Evolutionary conservation across 352 stramenopile species (phyloP), one percentile per base, ranked within the genome.

Genomic region (Phytophthora syringae): DNA sequence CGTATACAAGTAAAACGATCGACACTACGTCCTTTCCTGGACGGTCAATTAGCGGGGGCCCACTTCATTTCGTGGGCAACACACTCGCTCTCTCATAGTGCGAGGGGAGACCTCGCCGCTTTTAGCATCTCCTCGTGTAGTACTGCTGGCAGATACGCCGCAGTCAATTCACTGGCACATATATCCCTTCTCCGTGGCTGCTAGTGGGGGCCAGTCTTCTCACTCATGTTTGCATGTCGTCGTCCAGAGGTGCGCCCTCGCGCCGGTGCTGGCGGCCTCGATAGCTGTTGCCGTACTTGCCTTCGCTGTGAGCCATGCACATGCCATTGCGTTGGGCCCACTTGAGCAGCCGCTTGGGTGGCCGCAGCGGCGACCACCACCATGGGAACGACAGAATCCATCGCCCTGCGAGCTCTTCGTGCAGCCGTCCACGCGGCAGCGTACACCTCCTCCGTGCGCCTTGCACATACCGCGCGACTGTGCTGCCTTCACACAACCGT

Each of bases 391-490:
- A 73, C 88, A 97, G 66, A 80, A 93, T 10, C 87, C 87, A 20
- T 87, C 84, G 24, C 86, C 87, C 66, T 95, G 84, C 28, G 84
- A 91, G 60, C 83, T 89, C 56, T 79, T 76, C 53, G 72, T 75
- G 74, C 89, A 97, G 34, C 74, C 76, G n/a, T 92, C 83, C n/a
- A 92, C 76, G 47, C 82, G 84, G 59, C 86, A 94, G n/a, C 86
- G 86, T 24, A 92, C 84, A 25, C 86, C 86, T 39, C 86, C 86
- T 16, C 86, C 86, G 49, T 94, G 86, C 7, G 86, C 86, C 64
- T 94, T 94, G 70, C 86, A 94, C 86, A 93, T 93, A 7, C 86
- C 86, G 18, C 84, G 79, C 13, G 81, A 91, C 47, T 94, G 86
- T 10, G 86, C 86, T 21, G 86, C 84, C 60, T 93, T 94, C 44